Base-by-base conservation (phyloP, 176 grass and related monocot species). In the Ananas comosus region DNA sequence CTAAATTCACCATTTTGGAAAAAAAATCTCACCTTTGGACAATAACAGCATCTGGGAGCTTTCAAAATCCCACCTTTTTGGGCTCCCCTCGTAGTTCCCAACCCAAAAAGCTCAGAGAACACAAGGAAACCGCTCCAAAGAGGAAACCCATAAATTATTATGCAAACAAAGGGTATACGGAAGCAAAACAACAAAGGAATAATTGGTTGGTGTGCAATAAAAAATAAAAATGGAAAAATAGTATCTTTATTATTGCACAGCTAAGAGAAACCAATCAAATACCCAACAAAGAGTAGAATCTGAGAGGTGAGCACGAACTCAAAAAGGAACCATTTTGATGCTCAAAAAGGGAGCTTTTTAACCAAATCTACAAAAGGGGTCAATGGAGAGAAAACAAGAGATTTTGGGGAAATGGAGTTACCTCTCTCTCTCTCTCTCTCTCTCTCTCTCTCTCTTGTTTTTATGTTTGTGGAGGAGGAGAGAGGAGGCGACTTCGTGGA, bases 371-470 rank as follows among this genome's bases (percentile, higher is more conserved):
- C 21, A 61, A 61, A 10, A 19, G 17, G 9, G 56, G 17, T 18
- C 3, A 61, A 61, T 10, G 17, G 56, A 9, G 56, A 9, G 56
- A 10, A 61, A 2, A 19, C 13, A 13, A 10, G 21, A 7, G 56
- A 61, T 9, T 16, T 61, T 19, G 10, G 21, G 16, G 56, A 13
- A 10, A 10, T 56, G 2, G 12, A 1, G 0, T 56, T n/a, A n/a
- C 12, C 33, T 29, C 64, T 29, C 17, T 24, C 17, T 29, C 42
- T 29, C 64, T 29, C 11, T 10, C 64, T 67, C 64, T n/a, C 42
- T n/a, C 49, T 70, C 65, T 70, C 13, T 68, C 50, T 29, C 17
- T 49, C 22, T 58, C 3, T 14, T 79, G 56, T 64, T 56, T 23
- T 14, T 48, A 51, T 71, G 53, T 51, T 63, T 64, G 10, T 50